Conservation (phyloP, 2,329 filamentous ascomycete species). For the Scedosporium apiospermum region DNA sequence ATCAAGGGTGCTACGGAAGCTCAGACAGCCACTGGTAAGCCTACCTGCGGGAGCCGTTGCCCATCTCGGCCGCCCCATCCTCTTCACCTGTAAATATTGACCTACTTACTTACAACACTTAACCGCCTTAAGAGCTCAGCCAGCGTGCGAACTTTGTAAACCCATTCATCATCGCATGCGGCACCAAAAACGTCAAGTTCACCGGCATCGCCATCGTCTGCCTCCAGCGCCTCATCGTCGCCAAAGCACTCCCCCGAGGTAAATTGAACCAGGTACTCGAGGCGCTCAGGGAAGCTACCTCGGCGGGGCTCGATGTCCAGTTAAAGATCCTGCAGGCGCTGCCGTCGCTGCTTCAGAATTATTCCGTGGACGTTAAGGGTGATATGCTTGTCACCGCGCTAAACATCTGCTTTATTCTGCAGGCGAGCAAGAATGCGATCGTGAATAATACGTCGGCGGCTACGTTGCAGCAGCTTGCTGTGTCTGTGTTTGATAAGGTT, state of each 20-base stretch:
- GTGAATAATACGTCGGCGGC: conserved; percentile 94
- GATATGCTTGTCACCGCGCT: conserved; percentile 73
- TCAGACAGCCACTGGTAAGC: conserved; percentile 59
- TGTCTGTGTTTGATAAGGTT: conserved; percentile 89
- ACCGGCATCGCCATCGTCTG: conserved; percentile 81
- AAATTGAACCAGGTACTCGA: conserved; percentile 81
- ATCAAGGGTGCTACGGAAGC: conserved; percentile 66
- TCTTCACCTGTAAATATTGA: conserved; percentile 4
- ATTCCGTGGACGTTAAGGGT: conserved; percentile 69
- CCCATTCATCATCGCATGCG: conserved; percentile 88
- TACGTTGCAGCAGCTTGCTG: conserved; percentile 89
- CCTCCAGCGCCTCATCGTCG: conserved; percentile 78
- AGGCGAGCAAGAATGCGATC: conserved; percentile 84
- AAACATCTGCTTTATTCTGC: conserved; percentile 85
- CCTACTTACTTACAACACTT: neutral
- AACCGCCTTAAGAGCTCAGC: conserved; percentile 58
- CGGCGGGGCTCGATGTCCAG: conserved; percentile 76
- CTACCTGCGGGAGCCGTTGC: conserved; percentile 14
- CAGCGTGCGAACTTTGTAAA: conserved; percentile 78
- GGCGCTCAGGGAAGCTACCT: conserved; percentile 77
- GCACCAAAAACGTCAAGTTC: conserved; percentile 82
- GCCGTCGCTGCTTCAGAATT: conserved; percentile 84
- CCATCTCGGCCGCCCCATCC: conserved; percentile 9
- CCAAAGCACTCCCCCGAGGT: conserved; percentile 66
- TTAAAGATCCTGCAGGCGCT: conserved; percentile 91